phyloP scores from a whole-genome alignment of 2,329 filamentous ascomycete genomes.

The Cladosporium austrohemisphaericum region DNA sequence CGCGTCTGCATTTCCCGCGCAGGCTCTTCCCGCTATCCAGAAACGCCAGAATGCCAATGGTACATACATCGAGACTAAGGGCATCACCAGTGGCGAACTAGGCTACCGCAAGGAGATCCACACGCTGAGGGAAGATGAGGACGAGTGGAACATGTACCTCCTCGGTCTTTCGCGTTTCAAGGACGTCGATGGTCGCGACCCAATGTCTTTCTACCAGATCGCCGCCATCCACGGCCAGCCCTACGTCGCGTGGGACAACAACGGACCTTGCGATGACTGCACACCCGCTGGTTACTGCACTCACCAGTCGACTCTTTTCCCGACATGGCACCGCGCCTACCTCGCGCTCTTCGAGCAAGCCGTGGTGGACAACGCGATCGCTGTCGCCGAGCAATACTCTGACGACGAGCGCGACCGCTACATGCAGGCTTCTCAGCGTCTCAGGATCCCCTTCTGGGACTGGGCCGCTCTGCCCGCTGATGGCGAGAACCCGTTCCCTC shows the following conservation, averaged over 20 bases:
- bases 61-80: slow-evolving; percentile 9
- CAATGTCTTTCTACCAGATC: slow-evolving; percentile 20
- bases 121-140: slow-evolving; percentile 14
- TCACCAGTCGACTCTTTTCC: slow-evolving; percentile 21
- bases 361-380: slow-evolving; percentile 14
- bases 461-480: slow-evolving; percentile 19
- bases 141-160: slow-evolving; percentile 19
- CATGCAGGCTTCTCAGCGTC: slow-evolving; percentile 22
- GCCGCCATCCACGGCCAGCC: slow-evolving; percentile 20
- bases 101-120: slow-evolving; percentile 16
- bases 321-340: slow-evolving; percentile 22
- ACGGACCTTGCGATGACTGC: slow-evolving; percentile 12
- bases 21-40: neutral
- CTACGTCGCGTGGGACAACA: slow-evolving; percentile 18
- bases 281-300: slow-evolving; percentile 25
- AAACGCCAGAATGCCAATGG: slow-evolving; percentile 4
- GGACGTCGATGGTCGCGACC: slow-evolving; percentile 11
- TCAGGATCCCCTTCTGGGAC: slow-evolving; percentile 31
- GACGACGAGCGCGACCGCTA: slow-evolving; percentile 8
- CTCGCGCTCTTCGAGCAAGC: slow-evolving; percentile 21
- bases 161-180: slow-evolving; percentile 16
- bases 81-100: neutral
- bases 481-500: slow-evolving; percentile 15
- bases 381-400: slow-evolving; percentile 12
- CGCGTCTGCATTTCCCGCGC: slow-evolving; percentile 3